These are phyloP conservation scores for Salix exigua DNA, from an alignment of 345 rosid genomes.

Conservation along the genomic window DNA sequence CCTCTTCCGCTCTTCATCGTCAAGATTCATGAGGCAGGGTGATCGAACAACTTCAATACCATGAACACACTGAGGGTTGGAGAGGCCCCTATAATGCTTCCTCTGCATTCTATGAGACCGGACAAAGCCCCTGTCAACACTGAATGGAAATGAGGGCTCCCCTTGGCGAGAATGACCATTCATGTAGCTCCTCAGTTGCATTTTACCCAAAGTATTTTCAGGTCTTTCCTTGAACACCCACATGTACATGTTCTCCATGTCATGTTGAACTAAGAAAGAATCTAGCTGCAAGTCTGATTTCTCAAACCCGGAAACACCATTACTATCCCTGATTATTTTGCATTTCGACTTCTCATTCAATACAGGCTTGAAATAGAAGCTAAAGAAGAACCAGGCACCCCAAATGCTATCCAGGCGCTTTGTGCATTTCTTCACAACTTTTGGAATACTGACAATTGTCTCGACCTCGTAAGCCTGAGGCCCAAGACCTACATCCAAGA, in stretches of 20 bases:
- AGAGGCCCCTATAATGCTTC: conserved; percentile 92
- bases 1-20: conserved; percentile 85
- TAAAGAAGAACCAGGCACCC: conserved; percentile 99
- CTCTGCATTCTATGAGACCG: conserved; percentile 98
- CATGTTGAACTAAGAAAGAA: conserved; percentile 91
- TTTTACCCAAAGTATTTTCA: conserved; percentile 94
- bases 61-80: conserved; percentile 93
- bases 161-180: conserved; percentile 98
- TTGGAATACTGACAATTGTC: conserved; percentile 54
- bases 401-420: conserved; percentile 85
- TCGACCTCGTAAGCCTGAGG: conserved; percentile 76
- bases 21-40: conserved; percentile 66
- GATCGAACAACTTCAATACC: conserved; percentile 77
- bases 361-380: conserved; percentile 86
- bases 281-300: conserved; percentile 85
- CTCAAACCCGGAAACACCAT: conserved; percentile 77
- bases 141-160: conserved; percentile 81
- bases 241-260: conserved; percentile 99
- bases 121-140: conserved; percentile 90
- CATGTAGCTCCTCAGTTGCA: conserved; percentile 98
- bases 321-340: conserved; percentile 60
- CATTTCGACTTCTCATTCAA: conserved; percentile 82
- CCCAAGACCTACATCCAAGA: conserved; percentile 74
- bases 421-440: conserved; percentile 62
- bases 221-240: conserved; percentile 98